phyloP scores from a whole-genome alignment of 495 filamentous ascomycete genomes.

The Hypoxylon perforatum region DNA sequence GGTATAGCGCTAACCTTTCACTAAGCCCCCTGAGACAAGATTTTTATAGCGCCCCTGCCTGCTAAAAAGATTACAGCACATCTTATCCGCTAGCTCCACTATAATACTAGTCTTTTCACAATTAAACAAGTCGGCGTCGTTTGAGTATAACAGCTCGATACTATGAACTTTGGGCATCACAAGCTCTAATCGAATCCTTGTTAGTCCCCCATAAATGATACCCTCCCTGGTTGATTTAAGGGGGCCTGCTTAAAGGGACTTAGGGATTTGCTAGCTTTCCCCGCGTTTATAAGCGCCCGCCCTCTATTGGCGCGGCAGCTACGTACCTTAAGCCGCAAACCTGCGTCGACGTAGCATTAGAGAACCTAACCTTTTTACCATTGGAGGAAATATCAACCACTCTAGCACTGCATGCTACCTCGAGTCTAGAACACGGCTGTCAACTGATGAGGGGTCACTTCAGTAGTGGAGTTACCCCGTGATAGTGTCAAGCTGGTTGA shows the following conservation, averaged over 20 bases:
- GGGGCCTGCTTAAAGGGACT: neutral
- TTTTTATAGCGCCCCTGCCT: no score
- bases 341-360: neutral
- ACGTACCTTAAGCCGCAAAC: neutral
- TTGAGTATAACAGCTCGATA: neutral
- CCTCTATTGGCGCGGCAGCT: neutral
- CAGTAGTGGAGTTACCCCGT: neutral
- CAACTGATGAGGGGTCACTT: neutral
- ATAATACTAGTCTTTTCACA: neutral
- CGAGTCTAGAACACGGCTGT: neutral
- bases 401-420: neutral
- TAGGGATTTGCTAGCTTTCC: neutral
- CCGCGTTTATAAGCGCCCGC: neutral
- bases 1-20: no score
- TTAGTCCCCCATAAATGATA: neutral
- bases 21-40: no score
- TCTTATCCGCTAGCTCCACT: no score
- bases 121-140: neutral
- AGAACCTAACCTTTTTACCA: neutral
- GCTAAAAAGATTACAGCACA: no score
- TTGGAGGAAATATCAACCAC: constrained; percentile 1
- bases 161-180: neutral
- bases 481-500: neutral
- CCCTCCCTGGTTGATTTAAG: neutral
- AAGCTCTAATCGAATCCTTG: neutral